Percentiles rank a stretch among this genome's conserved stretches.
phyloP scores from a whole-genome alignment of 768 basidiomycete genomes.

The Suillus hirtellus region DNA sequence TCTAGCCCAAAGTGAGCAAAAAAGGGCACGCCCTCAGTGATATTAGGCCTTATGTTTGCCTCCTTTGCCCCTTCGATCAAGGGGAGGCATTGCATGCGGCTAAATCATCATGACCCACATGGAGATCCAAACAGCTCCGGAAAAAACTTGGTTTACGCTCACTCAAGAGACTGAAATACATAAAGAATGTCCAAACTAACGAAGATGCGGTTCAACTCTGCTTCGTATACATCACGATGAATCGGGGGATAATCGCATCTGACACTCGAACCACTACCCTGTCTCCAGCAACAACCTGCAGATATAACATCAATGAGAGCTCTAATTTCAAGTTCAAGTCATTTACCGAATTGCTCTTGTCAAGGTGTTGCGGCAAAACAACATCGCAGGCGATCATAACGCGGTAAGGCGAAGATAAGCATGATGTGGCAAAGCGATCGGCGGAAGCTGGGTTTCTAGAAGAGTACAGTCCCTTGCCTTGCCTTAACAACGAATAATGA shows the following conservation, averaged over 20 bases:
- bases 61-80: not conserved
- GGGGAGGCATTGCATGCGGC: not conserved
- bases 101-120: not conserved
- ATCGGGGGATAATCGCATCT: conserved; percentile 59
- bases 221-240: conserved; percentile 58
- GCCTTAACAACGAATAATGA: conserved; percentile 34
- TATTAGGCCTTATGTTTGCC: not conserved
- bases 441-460: conserved; percentile 59
- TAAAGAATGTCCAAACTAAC: conserved; percentile 2
- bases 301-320: conserved; percentile 29
- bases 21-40: not conserved
- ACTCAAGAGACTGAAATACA: not conserved
- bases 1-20: not conserved
- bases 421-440: conserved; percentile 64
- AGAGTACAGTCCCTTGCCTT: conserved; percentile 64
- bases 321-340: not conserved
- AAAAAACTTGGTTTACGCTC: not conserved
- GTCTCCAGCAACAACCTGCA: conserved; percentile 47
- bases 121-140: not conserved
- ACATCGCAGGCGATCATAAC: conserved; percentile 64
- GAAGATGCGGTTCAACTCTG: conserved; percentile 20
- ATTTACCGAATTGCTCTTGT: conserved; percentile 27
- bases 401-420: conserved; percentile 64
- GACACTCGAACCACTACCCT: conserved; percentile 53
- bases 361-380: conserved; percentile 36